Evolutionary conservation across 75 land plant genomes (phyloP), one percentile per base, ranked within the genome.

Genomic region (Selaginella moellendorffii): DNA sequence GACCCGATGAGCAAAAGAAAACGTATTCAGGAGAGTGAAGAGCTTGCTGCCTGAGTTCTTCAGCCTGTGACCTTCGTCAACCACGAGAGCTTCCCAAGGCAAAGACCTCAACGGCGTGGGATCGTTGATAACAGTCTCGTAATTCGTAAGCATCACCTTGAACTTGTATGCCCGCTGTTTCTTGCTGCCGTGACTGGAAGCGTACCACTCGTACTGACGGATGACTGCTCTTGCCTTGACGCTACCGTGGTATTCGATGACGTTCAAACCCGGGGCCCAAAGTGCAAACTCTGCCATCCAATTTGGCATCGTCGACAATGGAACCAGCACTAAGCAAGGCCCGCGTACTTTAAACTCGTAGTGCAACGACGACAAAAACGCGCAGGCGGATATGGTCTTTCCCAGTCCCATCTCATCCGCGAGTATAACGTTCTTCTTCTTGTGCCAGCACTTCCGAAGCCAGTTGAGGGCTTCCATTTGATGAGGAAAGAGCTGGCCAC

Each of bases 361-460:
- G 67, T 76, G 80, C 0, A 95, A 51, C 28, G 97, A 86, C 17
- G 96, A 84, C 20, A 95, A 52, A 70, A 95, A 90, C 54, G 92
- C 88, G 68, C 75, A 78, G 30, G 99, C 97, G 65, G 97, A 90
- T 25, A 86, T 79, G 18, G 97, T 95, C 65, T 86, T 95, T 20
- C 99, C 99, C 29, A 95, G 84, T 17, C 99, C 99, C 99, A 86
- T 86, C 54, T 95, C 99, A 76, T 95, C 97, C 66, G 99, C 99
- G 54, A 95, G 77, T 31, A 95, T 84, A 52, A 95, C 99, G 79
- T 95, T 86, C 74, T 77, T 90, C 2, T 79, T 82, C 46, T 70
- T 82, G 31, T 78, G 71, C 99, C 99, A 95, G 74, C 88, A 84
- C 27, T 78, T 82, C 2, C 99, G 71, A 64, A 95, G 73, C 97